Conservation (phyloP, 352 stramenopile genomes). For the Pythium phragmiticola region DNA sequence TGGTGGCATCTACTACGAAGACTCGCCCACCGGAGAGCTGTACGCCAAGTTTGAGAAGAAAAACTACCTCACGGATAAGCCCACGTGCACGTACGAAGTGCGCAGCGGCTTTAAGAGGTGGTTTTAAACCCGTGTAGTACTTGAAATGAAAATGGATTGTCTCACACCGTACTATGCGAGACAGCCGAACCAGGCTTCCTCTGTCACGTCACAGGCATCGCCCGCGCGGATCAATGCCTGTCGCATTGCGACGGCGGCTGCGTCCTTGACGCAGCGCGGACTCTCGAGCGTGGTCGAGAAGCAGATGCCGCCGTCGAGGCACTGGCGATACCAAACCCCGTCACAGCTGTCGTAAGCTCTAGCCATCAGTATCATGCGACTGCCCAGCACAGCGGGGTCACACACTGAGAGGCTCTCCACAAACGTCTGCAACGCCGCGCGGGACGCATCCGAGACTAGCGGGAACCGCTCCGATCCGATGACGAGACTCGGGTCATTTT, state of each 20-base stretch:
- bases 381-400: not conserved
- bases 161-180: no score
- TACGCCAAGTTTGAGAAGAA: slow-evolving; percentile 56
- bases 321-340: slow-evolving; percentile 28
- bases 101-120: slow-evolving; percentile 52
- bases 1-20: slow-evolving; percentile 61
- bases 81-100: slow-evolving; percentile 38
- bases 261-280: not conserved
- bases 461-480: slow-evolving; percentile 9
- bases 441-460: slow-evolving; percentile 10
- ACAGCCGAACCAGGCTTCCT: slow-evolving; percentile 36
- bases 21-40: slow-evolving; percentile 45
- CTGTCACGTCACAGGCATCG: slow-evolving; percentile 15
- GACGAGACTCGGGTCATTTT: not conserved
- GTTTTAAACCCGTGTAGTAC: slow-evolving; percentile 29
- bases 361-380: not conserved
- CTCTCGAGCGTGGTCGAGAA: not conserved
- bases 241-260: slow-evolving; percentile 12
- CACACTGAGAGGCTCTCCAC: slow-evolving; percentile 1
- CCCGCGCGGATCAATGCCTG: slow-evolving; percentile 15
- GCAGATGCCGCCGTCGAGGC: slow-evolving; percentile 21
- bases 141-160: no score
- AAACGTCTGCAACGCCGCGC: slow-evolving; percentile 14
- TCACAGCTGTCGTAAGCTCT: slow-evolving; percentile 15
- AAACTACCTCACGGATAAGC: slow-evolving; percentile 48